Evolutionary conservation across 805 yeast genomes (phyloP).

Genomic region (Suhomyces emberorum): DNA sequence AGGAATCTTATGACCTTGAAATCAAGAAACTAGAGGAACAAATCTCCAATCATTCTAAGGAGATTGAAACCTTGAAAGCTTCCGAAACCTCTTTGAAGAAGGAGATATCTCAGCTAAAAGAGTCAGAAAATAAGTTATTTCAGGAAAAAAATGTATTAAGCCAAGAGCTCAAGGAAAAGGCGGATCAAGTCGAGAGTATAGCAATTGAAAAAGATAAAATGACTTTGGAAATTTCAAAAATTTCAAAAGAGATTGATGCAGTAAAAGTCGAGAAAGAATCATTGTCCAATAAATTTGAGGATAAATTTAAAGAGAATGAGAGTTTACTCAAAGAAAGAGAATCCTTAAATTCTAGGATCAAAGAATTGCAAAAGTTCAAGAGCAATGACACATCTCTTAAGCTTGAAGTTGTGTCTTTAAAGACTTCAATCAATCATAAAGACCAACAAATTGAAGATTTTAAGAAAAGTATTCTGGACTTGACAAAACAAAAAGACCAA

Average conservation of each 20-base stretch:
- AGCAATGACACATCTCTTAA: constrained; percentile 44
- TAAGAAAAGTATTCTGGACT: constrained; percentile 34
- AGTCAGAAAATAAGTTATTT: neutral
- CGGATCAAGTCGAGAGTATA: constrained; percentile 9
- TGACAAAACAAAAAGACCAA: constrained; percentile 13
- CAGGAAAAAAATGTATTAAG: neutral
- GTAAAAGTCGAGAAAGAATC: neutral
- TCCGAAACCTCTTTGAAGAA: constrained; percentile 1
- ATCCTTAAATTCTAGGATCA: constrained; percentile 31
- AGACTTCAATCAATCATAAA: constrained; percentile 43
- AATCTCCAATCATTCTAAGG: neutral
- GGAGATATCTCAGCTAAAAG: neutral
- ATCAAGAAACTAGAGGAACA: neutral
- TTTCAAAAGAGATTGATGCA: neutral
- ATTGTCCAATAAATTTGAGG: neutral
- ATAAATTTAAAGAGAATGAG: constrained; percentile 19
- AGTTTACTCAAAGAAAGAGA: constrained; percentile 33
- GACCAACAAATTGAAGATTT: constrained; percentile 40
- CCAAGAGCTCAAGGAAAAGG: neutral
- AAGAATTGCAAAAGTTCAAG: constrained; percentile 27
- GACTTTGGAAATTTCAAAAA: constrained; percentile 1
- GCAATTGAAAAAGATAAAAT: constrained; percentile 16
- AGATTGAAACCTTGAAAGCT: constrained; percentile 4
- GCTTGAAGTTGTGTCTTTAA: constrained; percentile 46
- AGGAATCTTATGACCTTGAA: constrained; percentile 5